These are phyloP conservation scores for Calendula officinalis DNA, from an alignment of 129 eudicot species.

Conservation along the genomic window DNA sequence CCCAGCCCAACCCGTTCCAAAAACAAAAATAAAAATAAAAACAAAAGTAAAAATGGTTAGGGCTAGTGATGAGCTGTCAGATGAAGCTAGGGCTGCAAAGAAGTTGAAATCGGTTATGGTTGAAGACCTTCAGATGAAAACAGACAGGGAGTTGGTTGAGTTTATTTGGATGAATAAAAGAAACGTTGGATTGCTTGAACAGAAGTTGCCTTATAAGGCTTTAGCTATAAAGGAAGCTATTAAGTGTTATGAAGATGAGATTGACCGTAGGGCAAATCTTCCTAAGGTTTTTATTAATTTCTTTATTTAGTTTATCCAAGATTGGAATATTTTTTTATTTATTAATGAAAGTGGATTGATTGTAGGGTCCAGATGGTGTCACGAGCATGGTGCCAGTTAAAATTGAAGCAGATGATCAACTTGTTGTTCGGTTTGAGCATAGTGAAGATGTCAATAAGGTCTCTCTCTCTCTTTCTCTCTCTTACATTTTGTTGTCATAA, in stretches of 20 bases:
- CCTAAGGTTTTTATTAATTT: conserved; percentile 30
- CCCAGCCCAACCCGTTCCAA: conserved; percentile 14
- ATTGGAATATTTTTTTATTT: background rate
- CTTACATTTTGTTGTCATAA: background rate
- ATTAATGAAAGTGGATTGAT: no score
- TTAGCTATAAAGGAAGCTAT: conserved; percentile 33
- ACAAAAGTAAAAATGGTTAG: background rate
- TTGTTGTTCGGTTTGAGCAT: background rate
- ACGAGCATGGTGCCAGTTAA: conserved; percentile 13
- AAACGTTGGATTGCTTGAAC: conserved; percentile 34
- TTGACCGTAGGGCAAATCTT: conserved; percentile 29
- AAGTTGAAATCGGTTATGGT: conserved; percentile 22
- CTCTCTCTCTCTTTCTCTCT: conserved; percentile 1
- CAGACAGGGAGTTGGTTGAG: conserved; percentile 32
- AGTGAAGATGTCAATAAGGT: conserved; percentile 23
- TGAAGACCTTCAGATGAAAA: conserved; percentile 12
- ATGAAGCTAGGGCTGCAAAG: conserved; percentile 28
- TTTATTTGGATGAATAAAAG: conserved; percentile 37
- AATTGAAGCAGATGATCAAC: conserved; percentile 19
- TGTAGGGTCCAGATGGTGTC: conserved; percentile 5
- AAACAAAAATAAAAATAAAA: background rate
- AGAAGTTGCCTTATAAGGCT: conserved; percentile 33
- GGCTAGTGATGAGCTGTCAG: conserved; percentile 13
- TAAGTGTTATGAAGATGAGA: conserved; percentile 29
- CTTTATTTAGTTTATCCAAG: background rate